phyloP scores from a whole-genome alignment of 768 basidiomycete genomes.

The Pisolithus marmoratus region DNA sequence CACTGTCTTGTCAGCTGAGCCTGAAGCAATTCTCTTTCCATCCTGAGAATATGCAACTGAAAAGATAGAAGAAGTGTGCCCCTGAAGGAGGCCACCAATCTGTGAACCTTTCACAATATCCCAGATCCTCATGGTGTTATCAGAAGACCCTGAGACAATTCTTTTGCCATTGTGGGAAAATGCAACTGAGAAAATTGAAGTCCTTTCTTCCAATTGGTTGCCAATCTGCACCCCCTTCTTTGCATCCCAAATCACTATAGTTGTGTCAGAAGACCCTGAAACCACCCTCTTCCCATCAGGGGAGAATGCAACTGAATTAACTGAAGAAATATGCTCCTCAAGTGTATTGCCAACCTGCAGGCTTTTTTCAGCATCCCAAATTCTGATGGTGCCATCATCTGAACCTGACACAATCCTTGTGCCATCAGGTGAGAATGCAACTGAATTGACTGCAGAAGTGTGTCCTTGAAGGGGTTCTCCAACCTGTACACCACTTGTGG shows the following conservation, averaged over 20 bases:
- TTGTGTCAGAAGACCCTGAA: background rate
- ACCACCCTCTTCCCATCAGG: background rate
- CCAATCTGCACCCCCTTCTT: background rate
- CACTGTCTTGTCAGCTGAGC: background rate
- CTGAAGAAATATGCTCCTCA: background rate
- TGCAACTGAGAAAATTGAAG: conserved; percentile 4
- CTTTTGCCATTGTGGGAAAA: conserved; percentile 3
- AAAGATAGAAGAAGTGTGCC: background rate
- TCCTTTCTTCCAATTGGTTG: background rate
- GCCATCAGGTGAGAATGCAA: conserved; percentile 1
- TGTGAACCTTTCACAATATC: conserved; percentile 4
- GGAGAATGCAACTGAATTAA: background rate
- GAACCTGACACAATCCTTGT: background rate
- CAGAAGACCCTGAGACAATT: background rate
- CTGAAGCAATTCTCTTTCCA: background rate
- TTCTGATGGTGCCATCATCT: background rate
- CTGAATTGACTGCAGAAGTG: background rate
- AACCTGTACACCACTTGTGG: background rate
- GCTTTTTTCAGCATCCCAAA: background rate
- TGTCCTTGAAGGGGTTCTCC: background rate
- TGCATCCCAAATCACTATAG: background rate
- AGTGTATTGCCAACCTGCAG: background rate
- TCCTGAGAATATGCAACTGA: background rate
- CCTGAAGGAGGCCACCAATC: background rate
- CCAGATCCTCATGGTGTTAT: background rate